phyloP scores from a whole-genome alignment of 345 rosid species.

The Hibiscus syriacus region DNA sequence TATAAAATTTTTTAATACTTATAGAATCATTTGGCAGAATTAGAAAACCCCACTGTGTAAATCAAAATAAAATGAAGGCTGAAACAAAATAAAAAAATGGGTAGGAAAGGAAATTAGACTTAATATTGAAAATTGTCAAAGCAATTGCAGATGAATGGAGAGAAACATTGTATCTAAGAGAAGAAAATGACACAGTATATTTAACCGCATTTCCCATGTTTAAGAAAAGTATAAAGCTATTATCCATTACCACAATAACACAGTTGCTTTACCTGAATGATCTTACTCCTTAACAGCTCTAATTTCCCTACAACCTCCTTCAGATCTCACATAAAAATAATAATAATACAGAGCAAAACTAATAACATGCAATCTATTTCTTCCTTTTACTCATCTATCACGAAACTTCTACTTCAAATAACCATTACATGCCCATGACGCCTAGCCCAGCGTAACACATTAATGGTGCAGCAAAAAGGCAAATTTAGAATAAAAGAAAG shows the following conservation, averaged over 20 bases:
- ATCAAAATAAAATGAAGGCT: not conserved
- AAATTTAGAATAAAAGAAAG: conserved; percentile 7
- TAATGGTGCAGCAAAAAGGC: not conserved
- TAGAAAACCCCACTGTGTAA: not conserved
- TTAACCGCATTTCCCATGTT: not conserved
- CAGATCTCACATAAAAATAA: not conserved
- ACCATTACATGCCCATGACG: not conserved
- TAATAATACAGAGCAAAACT: too few species aligned
- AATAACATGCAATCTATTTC: not conserved
- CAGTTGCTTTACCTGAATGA: not conserved
- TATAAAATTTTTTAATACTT: conserved; percentile 26
- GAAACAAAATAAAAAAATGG: conserved; percentile 5
- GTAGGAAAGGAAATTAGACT: not conserved
- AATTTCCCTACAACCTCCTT: not conserved
- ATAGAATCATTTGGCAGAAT: conserved; percentile 6
- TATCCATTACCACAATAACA: not conserved
- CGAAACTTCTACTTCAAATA: not conserved
- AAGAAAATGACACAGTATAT: not conserved
- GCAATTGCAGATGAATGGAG: conserved; percentile 1
- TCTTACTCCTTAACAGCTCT: not conserved
- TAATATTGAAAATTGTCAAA: not conserved
- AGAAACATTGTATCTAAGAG: not conserved
- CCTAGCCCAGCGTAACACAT: not conserved
- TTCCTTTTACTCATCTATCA: not conserved
- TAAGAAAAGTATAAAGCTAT: not conserved